Conservation (phyloP, 2,329 filamentous ascomycete species). For the Diaporthe humulicola region DNA sequence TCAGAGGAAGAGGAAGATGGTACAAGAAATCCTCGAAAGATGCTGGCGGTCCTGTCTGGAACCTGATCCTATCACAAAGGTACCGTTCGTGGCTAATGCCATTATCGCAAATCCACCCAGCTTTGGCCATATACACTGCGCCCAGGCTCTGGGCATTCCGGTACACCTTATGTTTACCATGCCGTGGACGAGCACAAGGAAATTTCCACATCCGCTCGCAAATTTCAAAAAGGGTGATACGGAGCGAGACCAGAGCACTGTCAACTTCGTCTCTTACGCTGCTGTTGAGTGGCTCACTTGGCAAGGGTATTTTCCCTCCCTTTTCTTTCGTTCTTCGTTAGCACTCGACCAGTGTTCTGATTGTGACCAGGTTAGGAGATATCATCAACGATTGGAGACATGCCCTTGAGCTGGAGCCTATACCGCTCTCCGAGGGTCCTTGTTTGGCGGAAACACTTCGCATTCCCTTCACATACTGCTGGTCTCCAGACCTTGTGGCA, state of each 20-base stretch:
- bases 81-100: constrained; percentile 50
- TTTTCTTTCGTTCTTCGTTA: too few species aligned
- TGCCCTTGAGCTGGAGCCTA: neutral
- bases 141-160: neutral
- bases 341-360: neutral
- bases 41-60: constrained; percentile 50
- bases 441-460: neutral
- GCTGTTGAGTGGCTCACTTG: neutral
- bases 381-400: neutral
- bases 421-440: neutral
- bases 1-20: constrained; percentile 52
- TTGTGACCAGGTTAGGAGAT: neutral
- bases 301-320: neutral
- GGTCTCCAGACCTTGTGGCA: neutral
- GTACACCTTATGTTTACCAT: neutral
- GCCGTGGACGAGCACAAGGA: neutral
- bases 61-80: constrained; percentile 40
- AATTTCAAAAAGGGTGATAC: neutral
- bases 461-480: neutral
- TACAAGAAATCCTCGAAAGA: constrained; percentile 45
- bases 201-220: neutral
- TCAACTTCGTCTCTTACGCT: neutral
- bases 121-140: neutral
- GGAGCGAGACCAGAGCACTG: neutral
- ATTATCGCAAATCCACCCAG: neutral